Evolutionary conservation across 2,329 filamentous ascomycete species (phyloP), one percentile per base, ranked within the genome.

Genomic region (Mollisiaceae sp.): DNA sequence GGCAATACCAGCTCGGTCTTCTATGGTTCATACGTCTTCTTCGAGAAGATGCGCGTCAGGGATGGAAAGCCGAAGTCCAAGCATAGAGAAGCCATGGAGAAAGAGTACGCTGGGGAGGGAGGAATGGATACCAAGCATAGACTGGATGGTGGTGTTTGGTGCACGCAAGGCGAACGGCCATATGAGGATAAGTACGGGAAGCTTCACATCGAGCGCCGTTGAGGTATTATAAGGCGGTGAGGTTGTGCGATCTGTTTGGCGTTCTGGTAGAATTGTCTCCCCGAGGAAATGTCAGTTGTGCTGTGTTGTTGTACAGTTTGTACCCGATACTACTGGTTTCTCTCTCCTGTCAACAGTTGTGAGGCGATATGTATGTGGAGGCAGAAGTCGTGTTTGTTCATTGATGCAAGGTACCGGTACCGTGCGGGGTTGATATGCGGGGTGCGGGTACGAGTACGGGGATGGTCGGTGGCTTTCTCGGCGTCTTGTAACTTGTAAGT

Each of bases 21-120:
- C 72, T 87, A 88, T 67, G 81, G 80, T 2, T 80, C 78, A 0
- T 88, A 88, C 69, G 80, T 86, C 24, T 86, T 82, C 73, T 88
- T 88, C 69, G 85, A 88, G 77, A 88, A 87, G 77, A 67, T 83
- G 68, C 75, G 84, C 24, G 75, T 87, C 60, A 78, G 79, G 70
- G 78, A 83, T 63, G 77, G 78, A 0, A 86, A 83, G 75, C 77
- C 81, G 57, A 87, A 87, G 77, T 79, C 75, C 14, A 79, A 82
- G 72, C 80, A 81, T 69, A 76, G 85, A 8, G 60, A 77, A 65
- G 80, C 83, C 63, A 86, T 87, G 83, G 84, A 87, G 45, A 61
- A 62, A 27, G 36, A 50, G 15, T 45, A 55, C 14, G 15, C 39
- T 8, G 22, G 20, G 12, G 39, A 38, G 27, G 39, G 20, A 24